phyloP scores from a whole-genome alignment of 2,329 filamentous ascomycete species.

The Stagonosporopsis chrysanthemi region DNA sequence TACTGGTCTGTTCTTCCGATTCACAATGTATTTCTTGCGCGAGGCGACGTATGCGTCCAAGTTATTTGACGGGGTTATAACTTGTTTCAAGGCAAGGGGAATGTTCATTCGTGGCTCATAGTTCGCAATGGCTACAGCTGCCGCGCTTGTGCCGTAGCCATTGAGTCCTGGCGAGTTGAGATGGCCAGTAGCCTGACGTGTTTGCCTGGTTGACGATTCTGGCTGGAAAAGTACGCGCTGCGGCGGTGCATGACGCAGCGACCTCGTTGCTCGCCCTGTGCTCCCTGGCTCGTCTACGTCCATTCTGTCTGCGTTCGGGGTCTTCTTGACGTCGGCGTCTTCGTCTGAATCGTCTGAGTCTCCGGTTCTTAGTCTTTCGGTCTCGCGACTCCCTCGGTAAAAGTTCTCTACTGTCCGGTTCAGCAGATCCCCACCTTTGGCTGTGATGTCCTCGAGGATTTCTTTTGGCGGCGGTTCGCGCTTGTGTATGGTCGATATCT shows the following conservation, averaged over 20 bases:
- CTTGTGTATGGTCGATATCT: slow-evolving; percentile 79
- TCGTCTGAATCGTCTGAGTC: slow-evolving; percentile 57
- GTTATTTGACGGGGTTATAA: slow-evolving; percentile 77
- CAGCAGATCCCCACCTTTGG: slow-evolving; percentile 82
- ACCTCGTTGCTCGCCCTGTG: slow-evolving; percentile 48
- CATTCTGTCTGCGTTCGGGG: slow-evolving; percentile 61
- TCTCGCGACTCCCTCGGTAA: slow-evolving; percentile 57
- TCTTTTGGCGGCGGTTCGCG: slow-evolving; percentile 86
- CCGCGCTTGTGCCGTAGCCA: slow-evolving; percentile 46
- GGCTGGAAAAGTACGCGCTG: slow-evolving; percentile 87
- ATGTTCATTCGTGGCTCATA: slow-evolving; percentile 73
- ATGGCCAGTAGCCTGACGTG: slow-evolving; percentile 59
- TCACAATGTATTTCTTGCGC: slow-evolving; percentile 59
- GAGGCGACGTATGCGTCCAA: slow-evolving; percentile 71
- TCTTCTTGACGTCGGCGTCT: slow-evolving; percentile 52
- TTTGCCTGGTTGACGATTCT: slow-evolving; percentile 72
- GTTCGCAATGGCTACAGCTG: slow-evolving; percentile 67
- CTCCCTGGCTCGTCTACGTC: slow-evolving; percentile 60
- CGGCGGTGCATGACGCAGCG: slow-evolving; percentile 81
- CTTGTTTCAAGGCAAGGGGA: slow-evolving; percentile 73
- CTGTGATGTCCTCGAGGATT: slow-evolving; percentile 80
- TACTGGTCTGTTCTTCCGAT: slow-evolving; percentile 50
- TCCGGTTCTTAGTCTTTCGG: slow-evolving; percentile 59
- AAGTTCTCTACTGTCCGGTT: slow-evolving; percentile 82
- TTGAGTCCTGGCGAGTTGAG: slow-evolving; percentile 55